phyloP scores from a whole-genome alignment of 345 rosid species.

The rapeseed (Brassica napus) region Da-Ae NC_063438.1:1803001-1803500 shows the following conservation, averaged over 20 bases:
- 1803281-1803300: neutral
- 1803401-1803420: too few relatives aligned
- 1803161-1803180: neutral
- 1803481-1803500: neutral
- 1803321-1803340: too few relatives aligned
- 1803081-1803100: too few relatives aligned
- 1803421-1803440: too few relatives aligned
- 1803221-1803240: neutral
- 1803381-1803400: too few relatives aligned
- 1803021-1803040: neutral
- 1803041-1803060: neutral
- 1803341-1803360: too few relatives aligned
- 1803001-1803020: neutral
- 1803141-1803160: neutral
- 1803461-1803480: too few relatives aligned
- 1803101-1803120: neutral
- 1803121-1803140: neutral
- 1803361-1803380: too few relatives aligned
- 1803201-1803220: neutral
- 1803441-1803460: too few relatives aligned
- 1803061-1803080: too few relatives aligned
- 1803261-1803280: neutral
- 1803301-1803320: too few relatives aligned
- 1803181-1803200: neutral
- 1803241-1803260: neutral